These are phyloP conservation scores for Phytophthora sansomeana DNA, from an alignment of 352 stramenopile genomes.

Conservation along the genomic window DNA sequence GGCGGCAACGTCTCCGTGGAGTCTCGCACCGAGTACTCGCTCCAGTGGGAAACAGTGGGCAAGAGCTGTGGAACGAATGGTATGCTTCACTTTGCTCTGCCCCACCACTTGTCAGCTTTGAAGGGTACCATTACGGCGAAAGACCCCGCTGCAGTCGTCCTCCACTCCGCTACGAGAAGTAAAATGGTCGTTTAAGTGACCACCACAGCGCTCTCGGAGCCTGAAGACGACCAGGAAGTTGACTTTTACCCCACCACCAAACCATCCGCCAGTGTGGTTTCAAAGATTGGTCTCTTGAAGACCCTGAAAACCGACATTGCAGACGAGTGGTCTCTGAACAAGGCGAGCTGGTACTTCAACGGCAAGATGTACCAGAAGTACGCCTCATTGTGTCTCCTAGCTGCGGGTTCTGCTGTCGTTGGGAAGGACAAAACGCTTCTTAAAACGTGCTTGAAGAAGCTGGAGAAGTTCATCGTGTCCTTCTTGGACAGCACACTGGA, in stretches of 20 bases:
- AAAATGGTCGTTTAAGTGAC: conserved; percentile 55
- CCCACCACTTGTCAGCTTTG: conserved; percentile 63
- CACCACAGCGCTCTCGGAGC: conserved; percentile 40
- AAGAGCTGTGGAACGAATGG: conserved; percentile 46
- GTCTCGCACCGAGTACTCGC: conserved; percentile 58
- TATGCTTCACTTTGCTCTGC: conserved; percentile 72
- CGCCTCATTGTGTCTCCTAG: conserved; percentile 75
- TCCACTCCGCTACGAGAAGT: conserved; percentile 63
- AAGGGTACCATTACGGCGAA: conserved; percentile 18
- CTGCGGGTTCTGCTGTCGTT: conserved; percentile 46
- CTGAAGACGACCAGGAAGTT: conserved; percentile 52
- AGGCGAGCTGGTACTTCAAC: conserved; percentile 77
- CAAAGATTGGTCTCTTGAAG: conserved; percentile 38
- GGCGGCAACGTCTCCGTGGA: conserved; percentile 52
- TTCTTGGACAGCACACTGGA: conserved; percentile 64
- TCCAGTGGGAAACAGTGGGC: conserved; percentile 66
- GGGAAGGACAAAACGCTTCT: conserved; percentile 60
- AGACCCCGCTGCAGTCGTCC: conserved; percentile 32
- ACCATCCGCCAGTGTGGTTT: conserved; percentile 31
- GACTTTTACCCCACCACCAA: conserved; percentile 57
- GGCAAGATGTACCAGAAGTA: conserved; percentile 84
- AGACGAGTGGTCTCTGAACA: conserved; percentile 44
- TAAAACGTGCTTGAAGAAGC: conserved; percentile 54
- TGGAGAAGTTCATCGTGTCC: conserved; percentile 54
- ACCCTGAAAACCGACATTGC: conserved; percentile 62